Base-by-base conservation (phyloP, 2,329 filamentous ascomycete species). In the Fusarium anguioides region DNA sequence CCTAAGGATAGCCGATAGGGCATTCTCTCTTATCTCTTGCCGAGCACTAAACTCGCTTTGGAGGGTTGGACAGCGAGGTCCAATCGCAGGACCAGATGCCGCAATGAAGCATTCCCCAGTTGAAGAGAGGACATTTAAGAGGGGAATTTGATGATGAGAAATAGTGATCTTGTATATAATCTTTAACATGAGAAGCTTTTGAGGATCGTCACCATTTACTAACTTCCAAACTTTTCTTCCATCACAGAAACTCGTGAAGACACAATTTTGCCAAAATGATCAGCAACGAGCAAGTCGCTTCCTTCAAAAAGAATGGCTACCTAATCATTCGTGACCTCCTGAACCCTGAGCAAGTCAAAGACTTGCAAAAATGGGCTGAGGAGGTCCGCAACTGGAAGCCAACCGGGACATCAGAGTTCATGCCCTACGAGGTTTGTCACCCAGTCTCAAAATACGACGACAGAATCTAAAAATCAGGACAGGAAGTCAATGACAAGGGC, bases 351-450 rank as follows among this genome's bases (percentile, higher is more conserved):
- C 37, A 45, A 33, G 48, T 26, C 20, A 51, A 44, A 45, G 37
- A 45, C 12, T 11, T 51, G 0, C 48, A 51, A 29, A 24, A 5
- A 2, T 45, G 48, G 48, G 48, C 48, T 2, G 48, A 51, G 0
- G 48, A 51, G 17, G 48, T 51, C 1, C 26, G 48, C 5, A 51
- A 51, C 20, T 51, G 48, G 48, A 51, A 45, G 18, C 37, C 48
- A 3, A 51, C 37, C 18, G 26, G 45, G 6, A 12, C n/a, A 17
- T 51, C 48, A 0, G 48, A 51, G 2, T 51, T 51, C 4, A 51
- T 51, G 48, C 48, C 48, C 1, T 51, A 51, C 0, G 37, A 51
- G 37, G 48, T 51, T 29, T 3, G 20, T 9, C n/a, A n/a, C n/a
- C n/a, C n/a, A n/a, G n/a, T n/a, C n/a, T n/a, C n/a, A n/a, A n/a